Evolutionary conservation across 495 filamentous ascomycete species (phyloP), one percentile per base, ranked within the genome.

Genomic region (Aspergillus ostianus): DNA sequence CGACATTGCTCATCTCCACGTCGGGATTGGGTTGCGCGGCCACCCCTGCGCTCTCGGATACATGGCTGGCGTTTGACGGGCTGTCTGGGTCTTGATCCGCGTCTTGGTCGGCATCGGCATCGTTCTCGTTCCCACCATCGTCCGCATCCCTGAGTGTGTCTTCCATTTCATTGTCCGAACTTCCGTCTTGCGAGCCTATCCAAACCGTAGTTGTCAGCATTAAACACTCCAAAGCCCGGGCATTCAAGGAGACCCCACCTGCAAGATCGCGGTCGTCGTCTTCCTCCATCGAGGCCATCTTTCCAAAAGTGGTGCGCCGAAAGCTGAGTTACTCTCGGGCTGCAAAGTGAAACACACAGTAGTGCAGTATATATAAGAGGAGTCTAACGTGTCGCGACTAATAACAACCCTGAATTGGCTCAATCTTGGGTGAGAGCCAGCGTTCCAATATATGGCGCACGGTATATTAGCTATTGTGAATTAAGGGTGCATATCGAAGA

Each of bases 151-250:
- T 80, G 75, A 88, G 84, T n/a, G 77, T 74, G 56, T 87, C 86
- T 32, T 90, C 86, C 58, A 84, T 82, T 27, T 90, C 87, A 60
- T 89, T 88, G 59, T 90, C 87, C 7, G 87, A 89, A 70, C 84
- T 88, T 60, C 76, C 84, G 63, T 84, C 83, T 59, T 82, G 86
- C 30, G 85, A 86, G 55, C 73, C 78, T 80, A 68, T n/a, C 5
- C 20, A 17, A 18, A 18, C 12, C 1, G n/a, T 20, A 41, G 8
- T 8, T 47, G 29, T 57, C 29, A 48, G 18, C 47, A n/a, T 18
- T 12, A 1, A 23, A 12, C 41, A 47, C 41, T 17, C 23, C 10
- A 20, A 47, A 36, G 21, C 53, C 18, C 20, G 12, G n/a, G n/a
- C 29, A 46, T 53, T 45, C 21, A 15, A 36, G 29, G 57, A 49